phyloP scores from a whole-genome alignment of 306 rosid genomes.

The Quercus engelmannii region DNA sequence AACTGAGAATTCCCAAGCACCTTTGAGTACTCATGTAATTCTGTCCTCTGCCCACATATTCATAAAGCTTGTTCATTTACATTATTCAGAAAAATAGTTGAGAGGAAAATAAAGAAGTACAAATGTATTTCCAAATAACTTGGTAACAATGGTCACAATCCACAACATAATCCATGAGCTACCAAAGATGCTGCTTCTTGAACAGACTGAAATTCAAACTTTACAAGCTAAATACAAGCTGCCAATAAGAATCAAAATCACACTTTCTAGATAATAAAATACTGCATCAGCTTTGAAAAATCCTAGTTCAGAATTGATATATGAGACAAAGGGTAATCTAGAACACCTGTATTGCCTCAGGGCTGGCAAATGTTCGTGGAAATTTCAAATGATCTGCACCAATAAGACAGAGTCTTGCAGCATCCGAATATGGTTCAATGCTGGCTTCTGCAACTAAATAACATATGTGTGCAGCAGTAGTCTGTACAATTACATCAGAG shows the following conservation, averaged over 20 bases:
- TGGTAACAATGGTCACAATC: neutral
- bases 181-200: neutral
- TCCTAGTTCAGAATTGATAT: neutral
- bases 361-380: constrained; percentile 91
- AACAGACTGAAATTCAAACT: neutral
- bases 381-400: constrained; percentile 95
- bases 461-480: constrained; percentile 91
- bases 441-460: constrained; percentile 92
- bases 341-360: constrained; percentile 93
- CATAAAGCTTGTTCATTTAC: neutral
- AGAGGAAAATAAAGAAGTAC: neutral
- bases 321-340: constrained; percentile 22
- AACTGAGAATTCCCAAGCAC: constrained; percentile 96
- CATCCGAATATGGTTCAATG: constrained; percentile 74
- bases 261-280: neutral
- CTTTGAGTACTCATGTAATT: constrained; percentile 83
- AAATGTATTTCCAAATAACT: neutral
- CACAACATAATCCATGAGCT: neutral
- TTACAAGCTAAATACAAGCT: neutral
- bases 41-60: constrained; percentile 75
- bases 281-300: neutral
- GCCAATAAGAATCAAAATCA: neutral
- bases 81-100: neutral
- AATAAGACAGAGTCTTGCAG: constrained; percentile 82
- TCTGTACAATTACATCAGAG: constrained; percentile 33